phyloP scores from a whole-genome alignment of 441 rosid species.

The Erodium moschatum region DNA sequence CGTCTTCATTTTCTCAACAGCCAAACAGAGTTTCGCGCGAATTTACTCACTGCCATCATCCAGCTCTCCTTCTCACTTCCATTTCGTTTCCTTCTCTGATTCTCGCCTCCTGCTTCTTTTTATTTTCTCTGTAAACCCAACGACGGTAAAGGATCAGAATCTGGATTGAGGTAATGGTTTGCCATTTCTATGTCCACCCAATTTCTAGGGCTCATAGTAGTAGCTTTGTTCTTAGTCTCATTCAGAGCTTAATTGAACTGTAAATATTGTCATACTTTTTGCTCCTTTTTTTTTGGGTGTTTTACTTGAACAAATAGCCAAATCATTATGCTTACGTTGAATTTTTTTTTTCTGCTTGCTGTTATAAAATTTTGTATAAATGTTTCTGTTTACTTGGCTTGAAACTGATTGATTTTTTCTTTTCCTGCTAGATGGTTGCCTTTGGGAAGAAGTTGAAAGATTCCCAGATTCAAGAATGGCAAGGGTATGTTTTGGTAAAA shows the following conservation, averaged over 20 bases:
- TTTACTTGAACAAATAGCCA: neutral
- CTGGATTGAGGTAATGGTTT: neutral
- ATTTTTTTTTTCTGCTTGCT: neutral
- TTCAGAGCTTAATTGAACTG: neutral
- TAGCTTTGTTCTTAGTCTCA: neutral
- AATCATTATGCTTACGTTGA: neutral
- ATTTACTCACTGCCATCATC: neutral
- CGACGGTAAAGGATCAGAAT: neutral
- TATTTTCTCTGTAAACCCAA: neutral
- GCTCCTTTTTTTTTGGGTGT: neutral
- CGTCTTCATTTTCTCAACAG: neutral
- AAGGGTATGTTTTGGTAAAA: conserved; percentile 32
- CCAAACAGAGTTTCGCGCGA: neutral
- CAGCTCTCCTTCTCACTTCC: neutral
- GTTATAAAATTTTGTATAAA: neutral
- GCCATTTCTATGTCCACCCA: neutral
- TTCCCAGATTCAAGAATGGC: conserved; percentile 38
- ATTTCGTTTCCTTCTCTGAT: neutral
- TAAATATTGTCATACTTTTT: neutral
- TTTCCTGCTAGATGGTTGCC: conserved; percentile 22
- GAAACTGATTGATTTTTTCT: neutral
- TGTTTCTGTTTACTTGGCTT: neutral
- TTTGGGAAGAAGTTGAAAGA: conserved; percentile 38
- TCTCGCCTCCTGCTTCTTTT: neutral
- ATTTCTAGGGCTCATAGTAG: neutral